Percentiles rank a stretch among this genome's conserved stretches.
Conservation (phyloP, 768 basidiomycete genomes). For the Suillus cothurnatus region DNA sequence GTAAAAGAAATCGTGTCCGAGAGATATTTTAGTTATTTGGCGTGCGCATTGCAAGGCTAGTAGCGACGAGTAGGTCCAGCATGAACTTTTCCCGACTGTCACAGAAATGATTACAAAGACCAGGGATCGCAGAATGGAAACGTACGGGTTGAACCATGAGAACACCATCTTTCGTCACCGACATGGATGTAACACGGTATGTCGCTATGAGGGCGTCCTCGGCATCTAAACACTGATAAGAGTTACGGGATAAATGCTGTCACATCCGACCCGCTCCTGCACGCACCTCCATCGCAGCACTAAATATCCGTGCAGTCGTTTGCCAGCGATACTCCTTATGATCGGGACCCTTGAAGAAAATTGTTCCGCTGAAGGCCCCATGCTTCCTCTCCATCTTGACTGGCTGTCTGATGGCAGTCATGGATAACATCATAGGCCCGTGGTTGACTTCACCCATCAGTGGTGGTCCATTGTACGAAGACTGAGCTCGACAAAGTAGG, state of each 20-base stretch:
- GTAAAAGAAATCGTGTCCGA: background rate
- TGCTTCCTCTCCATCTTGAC: constrained; percentile 18
- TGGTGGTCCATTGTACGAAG: constrained; percentile 24
- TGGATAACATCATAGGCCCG: constrained; percentile 18
- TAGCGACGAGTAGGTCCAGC: constrained; percentile 32
- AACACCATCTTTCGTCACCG: constrained; percentile 30
- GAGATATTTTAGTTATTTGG: constrained; percentile 16
- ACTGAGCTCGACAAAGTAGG: constrained; percentile 23
- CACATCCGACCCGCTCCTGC: background rate
- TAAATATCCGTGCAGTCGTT: constrained; percentile 14
- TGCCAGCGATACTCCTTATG: constrained; percentile 26
- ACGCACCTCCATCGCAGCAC: constrained; percentile 28
- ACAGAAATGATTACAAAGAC: constrained; percentile 6
- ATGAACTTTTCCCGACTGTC: constrained; percentile 25
- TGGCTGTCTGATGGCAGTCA: constrained; percentile 15
- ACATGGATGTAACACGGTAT: constrained; percentile 27
- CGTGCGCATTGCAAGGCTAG: constrained; percentile 27
- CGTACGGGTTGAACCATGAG: constrained; percentile 30
- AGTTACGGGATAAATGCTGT: constrained; percentile 1
- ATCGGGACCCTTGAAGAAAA: constrained; percentile 29
- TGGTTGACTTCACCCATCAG: constrained; percentile 8
- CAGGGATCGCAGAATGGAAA: background rate
- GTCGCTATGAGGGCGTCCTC: constrained; percentile 26
- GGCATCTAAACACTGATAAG: constrained; percentile 20
- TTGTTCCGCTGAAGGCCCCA: constrained; percentile 10